Evolutionary conservation across 768 basidiomycete genomes (phyloP).

Genomic region (Epithele typhae): DNA sequence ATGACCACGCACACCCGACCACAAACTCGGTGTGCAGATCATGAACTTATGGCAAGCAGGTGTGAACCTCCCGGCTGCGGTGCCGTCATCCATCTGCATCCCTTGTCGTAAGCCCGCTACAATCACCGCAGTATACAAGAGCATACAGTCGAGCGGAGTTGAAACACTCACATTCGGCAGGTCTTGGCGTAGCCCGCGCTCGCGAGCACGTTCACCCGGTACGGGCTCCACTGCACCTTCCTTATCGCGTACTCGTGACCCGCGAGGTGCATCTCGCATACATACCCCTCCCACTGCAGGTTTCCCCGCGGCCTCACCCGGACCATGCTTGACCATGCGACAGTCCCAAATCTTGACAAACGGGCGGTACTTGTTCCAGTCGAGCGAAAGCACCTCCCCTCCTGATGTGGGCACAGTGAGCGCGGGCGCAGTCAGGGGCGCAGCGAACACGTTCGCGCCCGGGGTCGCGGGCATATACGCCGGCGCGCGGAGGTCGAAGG

Average conservation of each 20-base stretch:
- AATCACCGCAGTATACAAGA: too few relatives aligned
- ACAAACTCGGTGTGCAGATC: slow-evolving; percentile 95
- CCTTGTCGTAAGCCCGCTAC: too few relatives aligned
- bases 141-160: slow-evolving; percentile 1
- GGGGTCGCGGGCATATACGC: slow-evolving; percentile 47
- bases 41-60: slow-evolving; percentile 67
- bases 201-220: slow-evolving; percentile 66
- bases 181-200: slow-evolving; percentile 93
- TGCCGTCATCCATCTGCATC: slow-evolving; percentile 65
- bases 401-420: slow-evolving; percentile 76
- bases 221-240: slow-evolving; percentile 87
- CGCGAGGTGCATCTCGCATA: slow-evolving; percentile 60
- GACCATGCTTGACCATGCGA: slow-evolving; percentile 66
- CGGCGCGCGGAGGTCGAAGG: slow-evolving; percentile 73
- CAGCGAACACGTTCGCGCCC: slow-evolving; percentile 51
- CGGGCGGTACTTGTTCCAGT: slow-evolving; percentile 92
- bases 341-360: slow-evolving; percentile 83
- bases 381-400: slow-evolving; percentile 75
- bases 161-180: slow-evolving; percentile 79
- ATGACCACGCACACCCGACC: slow-evolving; percentile 87
- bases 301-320: slow-evolving; percentile 16
- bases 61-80: slow-evolving; percentile 47
- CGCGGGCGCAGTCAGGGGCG: slow-evolving; percentile 64
- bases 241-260: slow-evolving; percentile 92
- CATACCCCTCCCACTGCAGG: slow-evolving; percentile 63